Base-by-base conservation (phyloP, 2,329 filamentous ascomycete genomes). In the Zarea fungicola region DNA sequence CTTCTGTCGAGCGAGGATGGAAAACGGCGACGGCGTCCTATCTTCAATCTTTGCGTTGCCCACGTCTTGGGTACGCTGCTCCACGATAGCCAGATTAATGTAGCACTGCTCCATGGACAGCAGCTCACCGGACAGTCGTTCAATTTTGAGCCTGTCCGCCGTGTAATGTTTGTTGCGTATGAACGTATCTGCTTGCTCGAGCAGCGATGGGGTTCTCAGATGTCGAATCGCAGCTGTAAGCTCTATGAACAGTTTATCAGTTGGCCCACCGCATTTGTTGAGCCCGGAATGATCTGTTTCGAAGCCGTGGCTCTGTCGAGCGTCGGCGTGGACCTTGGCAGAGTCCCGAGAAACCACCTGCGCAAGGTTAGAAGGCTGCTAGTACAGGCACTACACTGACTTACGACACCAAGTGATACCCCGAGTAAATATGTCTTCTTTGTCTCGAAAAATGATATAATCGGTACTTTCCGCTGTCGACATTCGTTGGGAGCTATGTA, bases 211-310 rank as follows among this genome's bases (percentile, higher is more conserved):
- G 32, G 23, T 23, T 22, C 29, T 46, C 25, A 46, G 34, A 26
- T 10, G 34, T 26, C 18, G 16, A 28, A 46, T 29, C 18, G 34
- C 18, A 1, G 4, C 22, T 14, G 14, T 18, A 7, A 46, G 43
- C 23, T 29, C 6, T 34, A 11, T 19, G 21, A 54, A 57, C 5
- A 56, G 31, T 7, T 28, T 3, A 36, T 56, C 54, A 1, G 49
- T 31, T 9, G 9, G 18, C 5, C 40, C 35, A 8, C 4, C 5
- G 26, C 51, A 55, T 11, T 58, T 58, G 35, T 58, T 58, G 2
- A 58, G 47, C 2, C 55, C 51, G 3, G 56, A 56, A 40, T 58
- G 54, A 34, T 58, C 51, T 4, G 46, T 56, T 4, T 55, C 41
- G n/a, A 56, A 41, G 26, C 19, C 18, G 19, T 46, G 16, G 26